Evolutionary conservation across 768 basidiomycete species (phyloP).

Genomic region (Lactifluus pinguis): DNA sequence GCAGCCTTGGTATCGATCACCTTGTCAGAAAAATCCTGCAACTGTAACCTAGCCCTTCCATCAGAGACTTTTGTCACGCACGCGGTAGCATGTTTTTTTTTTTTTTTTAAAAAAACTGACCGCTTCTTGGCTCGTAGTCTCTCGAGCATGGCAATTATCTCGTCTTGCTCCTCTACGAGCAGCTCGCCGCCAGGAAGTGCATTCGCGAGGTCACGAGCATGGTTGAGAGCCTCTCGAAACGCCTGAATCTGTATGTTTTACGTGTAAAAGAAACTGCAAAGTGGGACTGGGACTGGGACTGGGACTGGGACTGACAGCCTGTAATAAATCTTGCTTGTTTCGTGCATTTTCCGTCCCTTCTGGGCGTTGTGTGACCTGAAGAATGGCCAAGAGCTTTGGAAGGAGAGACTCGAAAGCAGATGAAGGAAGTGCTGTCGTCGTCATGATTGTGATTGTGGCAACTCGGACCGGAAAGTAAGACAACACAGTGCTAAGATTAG

Average conservation of each 20-base stretch:
- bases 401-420: conserved; percentile 48
- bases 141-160: conserved; percentile 62
- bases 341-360: conserved; percentile 47
- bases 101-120: conserved; percentile 27
- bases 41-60: conserved; percentile 36
- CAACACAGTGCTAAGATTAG: not conserved
- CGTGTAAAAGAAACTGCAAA: not conserved
- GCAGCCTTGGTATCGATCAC: conserved; percentile 28
- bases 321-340: conserved; percentile 56
- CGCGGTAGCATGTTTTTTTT: too few relatives aligned
- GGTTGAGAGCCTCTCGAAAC: conserved; percentile 47
- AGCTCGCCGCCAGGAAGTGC: conserved; percentile 68
- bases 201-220: conserved; percentile 51
- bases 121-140: conserved; percentile 52
- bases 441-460: not conserved
- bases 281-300: not conserved
- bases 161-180: conserved; percentile 56
- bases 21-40: conserved; percentile 42
- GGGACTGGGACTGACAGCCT: conserved; percentile 36
- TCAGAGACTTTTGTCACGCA: too few relatives aligned
- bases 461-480: not conserved
- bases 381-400: conserved; percentile 48
- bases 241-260: conserved; percentile 53
- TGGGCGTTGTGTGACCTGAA: conserved; percentile 50
- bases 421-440: conserved; percentile 2